phyloP scores from a whole-genome alignment of 352 stramenopile genomes.

The Globisporangium abappressorium region DNA sequence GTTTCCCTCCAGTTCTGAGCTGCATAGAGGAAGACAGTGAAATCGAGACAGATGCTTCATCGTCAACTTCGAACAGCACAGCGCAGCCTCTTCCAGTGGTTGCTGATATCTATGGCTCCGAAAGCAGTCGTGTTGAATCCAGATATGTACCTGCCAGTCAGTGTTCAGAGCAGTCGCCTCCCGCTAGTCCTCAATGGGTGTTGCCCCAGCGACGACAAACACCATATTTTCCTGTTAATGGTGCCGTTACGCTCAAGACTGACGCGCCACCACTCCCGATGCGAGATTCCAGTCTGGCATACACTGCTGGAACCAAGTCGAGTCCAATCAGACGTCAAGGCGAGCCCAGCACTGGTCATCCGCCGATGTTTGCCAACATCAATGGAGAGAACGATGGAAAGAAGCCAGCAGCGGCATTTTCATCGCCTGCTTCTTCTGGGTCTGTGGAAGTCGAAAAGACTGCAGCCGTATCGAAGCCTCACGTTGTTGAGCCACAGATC shows the following conservation, averaged over 20 bases:
- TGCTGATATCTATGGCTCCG: not conserved
- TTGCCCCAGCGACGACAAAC: constrained; percentile 2
- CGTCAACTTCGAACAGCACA: not conserved
- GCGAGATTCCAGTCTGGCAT: not conserved
- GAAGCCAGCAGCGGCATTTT: not conserved
- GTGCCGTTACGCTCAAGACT: not conserved
- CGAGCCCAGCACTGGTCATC: constrained; percentile 8
- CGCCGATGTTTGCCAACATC: not conserved
- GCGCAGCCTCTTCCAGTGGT: not conserved
- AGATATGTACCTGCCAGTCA: not conserved
- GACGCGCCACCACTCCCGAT: not conserved
- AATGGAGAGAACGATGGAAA: not conserved
- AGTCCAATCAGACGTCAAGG: constrained; percentile 10
- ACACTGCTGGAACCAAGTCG: not conserved
- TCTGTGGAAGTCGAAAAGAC: not conserved
- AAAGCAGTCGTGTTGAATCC: not conserved
- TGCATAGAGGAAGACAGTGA: not conserved
- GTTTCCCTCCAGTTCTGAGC: not conserved
- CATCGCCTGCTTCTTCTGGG: not conserved
- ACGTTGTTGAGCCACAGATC: constrained; percentile 6
- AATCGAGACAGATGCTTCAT: not conserved
- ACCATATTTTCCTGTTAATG: not conserved
- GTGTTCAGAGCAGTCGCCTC: not conserved
- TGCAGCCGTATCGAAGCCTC: not conserved
- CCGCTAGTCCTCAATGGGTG: constrained; percentile 3